Evolutionary conservation across 139 green algal species (phyloP), one percentile per base, ranked within the genome.

Genomic region (Diplosphaera chodatii): DNA sequence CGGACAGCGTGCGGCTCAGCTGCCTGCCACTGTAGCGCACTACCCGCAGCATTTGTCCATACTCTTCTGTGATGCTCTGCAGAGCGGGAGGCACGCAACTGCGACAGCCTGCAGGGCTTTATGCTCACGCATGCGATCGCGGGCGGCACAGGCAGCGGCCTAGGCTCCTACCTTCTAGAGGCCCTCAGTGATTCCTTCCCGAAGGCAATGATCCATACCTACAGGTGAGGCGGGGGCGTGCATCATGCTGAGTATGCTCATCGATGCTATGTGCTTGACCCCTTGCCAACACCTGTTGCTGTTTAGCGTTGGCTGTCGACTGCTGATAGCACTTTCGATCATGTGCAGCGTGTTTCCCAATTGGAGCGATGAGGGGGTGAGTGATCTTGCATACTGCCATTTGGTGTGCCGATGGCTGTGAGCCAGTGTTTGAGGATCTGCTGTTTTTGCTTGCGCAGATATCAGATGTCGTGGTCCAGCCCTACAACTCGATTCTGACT

Each of bases 401-500:
- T n/a, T n/a, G n/a, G n/a, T n/a, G n/a, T n/a, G n/a, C n/a, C n/a
- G n/a, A n/a, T n/a, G n/a, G n/a, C n/a, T n/a, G n/a, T n/a, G n/a
- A n/a, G n/a, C n/a, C n/a, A n/a, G n/a, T n/a, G n/a, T n/a, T n/a
- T n/a, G n/a, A n/a, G n/a, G n/a, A n/a, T n/a, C n/a, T n/a, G n/a
- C n/a, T n/a, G n/a, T 48, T 48, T 6, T 10, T 20, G 6, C 6
- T 48, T 10, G 37, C 37, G 37, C 37, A 48, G 48, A 25, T 25
- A 18, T n/a, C 13, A 10, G 48, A 59, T 75, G 95, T 99, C 55
- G 95, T 99, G 15, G 95, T 99, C 32, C 95, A 99, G 87, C 95
- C 96, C 18, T 99, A 99, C 88, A 99, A 99, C 87, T 94, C 85
- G 2, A 75, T 99, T 73, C 89, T 99, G 25, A 98, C 95, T 2